Evolutionary conservation across 2,329 filamentous ascomycete species (phyloP).

Genomic region (Dothistroma pini): DNA sequence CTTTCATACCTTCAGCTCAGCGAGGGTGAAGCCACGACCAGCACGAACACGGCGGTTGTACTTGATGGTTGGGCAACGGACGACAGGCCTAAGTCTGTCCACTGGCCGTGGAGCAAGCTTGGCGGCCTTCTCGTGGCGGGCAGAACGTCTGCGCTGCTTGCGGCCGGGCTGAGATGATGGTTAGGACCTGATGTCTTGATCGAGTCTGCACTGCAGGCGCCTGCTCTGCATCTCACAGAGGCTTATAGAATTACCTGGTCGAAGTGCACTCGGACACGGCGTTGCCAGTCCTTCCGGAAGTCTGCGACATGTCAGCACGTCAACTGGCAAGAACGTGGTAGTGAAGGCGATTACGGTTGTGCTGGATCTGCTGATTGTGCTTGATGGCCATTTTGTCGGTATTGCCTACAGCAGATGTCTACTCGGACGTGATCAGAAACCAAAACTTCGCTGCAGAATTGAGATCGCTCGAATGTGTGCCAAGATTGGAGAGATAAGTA

Average conservation of each 20-base stretch:
- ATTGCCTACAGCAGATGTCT: conserved; percentile 3
- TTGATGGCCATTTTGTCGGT: conserved; percentile 74
- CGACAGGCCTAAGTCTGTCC: conserved; percentile 93
- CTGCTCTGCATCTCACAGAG: conserved; percentile 43
- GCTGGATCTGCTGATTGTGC: conserved; percentile 98
- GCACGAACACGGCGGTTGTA: conserved; percentile 96
- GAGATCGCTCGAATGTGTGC: neutral
- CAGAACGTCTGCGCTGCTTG: conserved; percentile 88
- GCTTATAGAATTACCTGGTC: conserved; percentile 75
- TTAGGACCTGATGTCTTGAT: conserved; percentile 4
- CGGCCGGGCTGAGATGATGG: conserved; percentile 69
- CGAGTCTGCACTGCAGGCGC: conserved; percentile 43
- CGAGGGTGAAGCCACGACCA: conserved; percentile 95
- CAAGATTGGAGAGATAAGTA: neutral
- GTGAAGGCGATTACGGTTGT: conserved; percentile 60
- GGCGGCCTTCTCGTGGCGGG: conserved; percentile 91
- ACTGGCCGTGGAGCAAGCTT: conserved; percentile 93
- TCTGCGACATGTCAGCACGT: conserved; percentile 51
- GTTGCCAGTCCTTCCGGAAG: conserved; percentile 99
- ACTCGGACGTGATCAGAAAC: neutral
- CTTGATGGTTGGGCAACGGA: conserved; percentile 97
- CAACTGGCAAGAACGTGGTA: neutral
- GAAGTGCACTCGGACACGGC: conserved; percentile 98
- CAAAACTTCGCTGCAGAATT: neutral
- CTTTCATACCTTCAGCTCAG: conserved; percentile 86